Percentiles rank a stretch among this genome's conserved stretches.
These are phyloP conservation scores for Pseudevernia furfuracea DNA, from an alignment of 495 filamentous ascomycete species.

Conservation along the genomic window DNA sequence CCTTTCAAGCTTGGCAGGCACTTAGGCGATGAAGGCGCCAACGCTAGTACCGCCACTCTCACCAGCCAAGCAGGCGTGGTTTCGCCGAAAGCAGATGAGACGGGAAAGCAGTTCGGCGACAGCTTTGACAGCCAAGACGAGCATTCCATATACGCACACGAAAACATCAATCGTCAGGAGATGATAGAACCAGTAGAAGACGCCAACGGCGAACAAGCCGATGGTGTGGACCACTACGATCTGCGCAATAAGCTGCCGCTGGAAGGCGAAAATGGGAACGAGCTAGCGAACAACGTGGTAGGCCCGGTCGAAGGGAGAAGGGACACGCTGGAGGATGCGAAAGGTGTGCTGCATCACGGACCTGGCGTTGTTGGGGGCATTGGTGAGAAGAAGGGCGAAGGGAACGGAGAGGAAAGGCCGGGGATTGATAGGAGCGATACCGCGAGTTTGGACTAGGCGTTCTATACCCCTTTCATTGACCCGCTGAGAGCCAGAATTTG, in stretches of 20 bases:
- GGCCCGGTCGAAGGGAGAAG: conserved; percentile 3
- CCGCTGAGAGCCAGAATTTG: not conserved
- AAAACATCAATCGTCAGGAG: not conserved
- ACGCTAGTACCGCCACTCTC: conserved; percentile 25
- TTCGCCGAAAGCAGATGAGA: conserved; percentile 18
- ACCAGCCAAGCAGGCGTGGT: conserved; percentile 19
- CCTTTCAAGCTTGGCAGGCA: conserved; percentile 24
- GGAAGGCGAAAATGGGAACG: conserved; percentile 1
- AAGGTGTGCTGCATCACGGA: conserved; percentile 20
- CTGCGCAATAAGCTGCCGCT: not conserved
- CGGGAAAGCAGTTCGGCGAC: conserved; percentile 11
- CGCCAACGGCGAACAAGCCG: not conserved
- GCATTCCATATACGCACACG: not conserved
- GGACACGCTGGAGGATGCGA: conserved; percentile 17
- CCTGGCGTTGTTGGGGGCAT: not conserved
- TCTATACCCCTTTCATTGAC: not conserved
- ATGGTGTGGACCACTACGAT: not conserved
- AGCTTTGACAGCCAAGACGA: not conserved
- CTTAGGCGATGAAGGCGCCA: conserved; percentile 5
- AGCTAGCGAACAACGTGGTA: not conserved
- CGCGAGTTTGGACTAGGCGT: conserved; percentile 2
- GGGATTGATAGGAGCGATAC: conserved; percentile 8
- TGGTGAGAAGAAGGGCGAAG: not conserved
- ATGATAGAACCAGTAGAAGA: not conserved
- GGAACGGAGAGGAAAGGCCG: not conserved